These are phyloP conservation scores for Pichia thaimueangensis DNA, from an alignment of 805 yeast genomes.

Conservation along the genomic window DNA sequence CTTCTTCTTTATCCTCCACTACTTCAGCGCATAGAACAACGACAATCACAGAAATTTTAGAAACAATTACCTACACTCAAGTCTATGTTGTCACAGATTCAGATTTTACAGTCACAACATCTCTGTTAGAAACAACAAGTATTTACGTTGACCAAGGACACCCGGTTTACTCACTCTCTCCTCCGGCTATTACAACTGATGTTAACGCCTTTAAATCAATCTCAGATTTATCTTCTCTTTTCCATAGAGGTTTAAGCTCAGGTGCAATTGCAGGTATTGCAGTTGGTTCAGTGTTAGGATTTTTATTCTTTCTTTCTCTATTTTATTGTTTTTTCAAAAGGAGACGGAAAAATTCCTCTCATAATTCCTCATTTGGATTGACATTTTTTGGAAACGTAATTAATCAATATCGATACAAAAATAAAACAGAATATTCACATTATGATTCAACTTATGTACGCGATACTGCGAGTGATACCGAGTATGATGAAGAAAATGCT, in stretches of 20 bases:
- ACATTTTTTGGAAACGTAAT: not conserved
- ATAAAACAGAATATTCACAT: not conserved
- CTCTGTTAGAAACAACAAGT: conserved; percentile 19
- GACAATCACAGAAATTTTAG: conserved; percentile 14
- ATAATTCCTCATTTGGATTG: too few relatives aligned
- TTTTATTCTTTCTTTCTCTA: conserved; percentile 13
- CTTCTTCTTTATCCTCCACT: not conserved
- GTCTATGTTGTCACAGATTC: conserved; percentile 25
- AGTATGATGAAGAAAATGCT: not conserved
- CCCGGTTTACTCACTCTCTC: conserved; percentile 13
- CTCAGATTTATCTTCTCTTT: conserved; percentile 7
- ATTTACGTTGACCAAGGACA: conserved; percentile 12
- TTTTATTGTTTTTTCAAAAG: conserved; percentile 13
- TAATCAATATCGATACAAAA: not conserved
- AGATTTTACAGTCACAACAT: conserved; percentile 23
- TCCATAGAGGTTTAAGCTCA: conserved; percentile 6
- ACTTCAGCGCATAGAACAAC: conserved; percentile 11
- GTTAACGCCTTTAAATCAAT: conserved; percentile 14
- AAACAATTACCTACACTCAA: conserved; percentile 23
- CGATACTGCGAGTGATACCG: not conserved
- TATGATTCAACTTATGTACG: not conserved
- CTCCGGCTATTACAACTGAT: conserved; percentile 27
- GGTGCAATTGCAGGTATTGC: conserved; percentile 28
- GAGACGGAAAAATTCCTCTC: conserved; percentile 3
- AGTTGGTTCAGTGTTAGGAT: conserved; percentile 23